These are phyloP conservation scores for Beauveria sp. DNA, from an alignment of 2,329 filamentous ascomycete genomes.

Conservation along the genomic window DNA sequence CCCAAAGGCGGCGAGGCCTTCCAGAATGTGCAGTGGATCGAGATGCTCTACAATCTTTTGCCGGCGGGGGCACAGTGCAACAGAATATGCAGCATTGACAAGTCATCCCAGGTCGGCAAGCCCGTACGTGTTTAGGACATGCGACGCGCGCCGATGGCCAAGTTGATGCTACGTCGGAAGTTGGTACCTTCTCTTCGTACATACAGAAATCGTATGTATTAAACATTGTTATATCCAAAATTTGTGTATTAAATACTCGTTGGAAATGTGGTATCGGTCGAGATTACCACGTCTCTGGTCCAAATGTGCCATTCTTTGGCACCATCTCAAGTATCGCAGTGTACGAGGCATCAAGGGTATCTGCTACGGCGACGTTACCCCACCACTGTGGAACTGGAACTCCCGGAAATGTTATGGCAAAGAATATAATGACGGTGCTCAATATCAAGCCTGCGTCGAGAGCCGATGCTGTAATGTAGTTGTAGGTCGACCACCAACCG, in stretches of 20 bases:
- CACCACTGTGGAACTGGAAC: conserved; percentile 34
- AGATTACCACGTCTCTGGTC: conserved; percentile 24
- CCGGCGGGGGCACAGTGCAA: conserved; percentile 18
- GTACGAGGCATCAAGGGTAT: conserved; percentile 24
- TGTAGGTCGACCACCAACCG: conserved; percentile 51
- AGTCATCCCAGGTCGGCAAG: conserved; percentile 28
- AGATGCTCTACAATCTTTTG: conserved; percentile 41
- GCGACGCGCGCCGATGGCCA: not conserved
- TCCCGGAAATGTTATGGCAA: conserved; percentile 24
- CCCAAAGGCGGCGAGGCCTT: conserved; percentile 37
- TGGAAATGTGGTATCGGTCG: not conserved
- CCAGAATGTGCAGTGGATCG: conserved; percentile 53
- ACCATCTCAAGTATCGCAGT: conserved; percentile 19
- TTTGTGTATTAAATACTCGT: not conserved
- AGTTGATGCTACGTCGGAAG: not conserved
- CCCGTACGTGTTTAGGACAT: conserved; percentile 23
- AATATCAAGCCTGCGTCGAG: conserved; percentile 33
- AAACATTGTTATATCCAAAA: not conserved
- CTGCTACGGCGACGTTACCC: conserved; percentile 43
- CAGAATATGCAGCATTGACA: conserved; percentile 33
- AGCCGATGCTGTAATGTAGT: conserved; percentile 33
- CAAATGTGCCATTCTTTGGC: conserved; percentile 22
- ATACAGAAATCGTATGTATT: not conserved
- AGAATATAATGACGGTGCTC: conserved; percentile 25
- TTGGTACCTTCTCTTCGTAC: not conserved